phyloP scores from a whole-genome alignment of 305 asterid genomes.

The Fraxinus floribunda region DNA sequence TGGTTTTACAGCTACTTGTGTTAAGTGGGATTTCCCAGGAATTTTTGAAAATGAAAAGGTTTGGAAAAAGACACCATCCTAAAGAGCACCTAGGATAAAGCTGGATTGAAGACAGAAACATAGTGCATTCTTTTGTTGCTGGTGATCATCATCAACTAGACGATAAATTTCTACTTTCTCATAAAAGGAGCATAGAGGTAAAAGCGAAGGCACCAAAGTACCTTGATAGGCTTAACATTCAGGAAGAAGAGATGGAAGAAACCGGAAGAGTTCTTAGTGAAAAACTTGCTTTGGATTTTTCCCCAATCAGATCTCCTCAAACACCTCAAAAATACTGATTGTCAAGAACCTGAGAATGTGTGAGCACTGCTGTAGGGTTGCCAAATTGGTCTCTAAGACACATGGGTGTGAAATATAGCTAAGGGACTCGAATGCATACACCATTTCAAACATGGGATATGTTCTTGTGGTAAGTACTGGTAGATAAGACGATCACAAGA shows the following conservation, averaged over 20 bases:
- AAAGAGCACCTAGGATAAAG: constrained; percentile 43
- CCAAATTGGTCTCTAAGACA: constrained; percentile 47
- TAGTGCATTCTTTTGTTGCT: constrained; percentile 42
- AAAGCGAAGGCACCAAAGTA: constrained; percentile 34
- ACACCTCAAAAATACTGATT: constrained; percentile 39
- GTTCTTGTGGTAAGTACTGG: constrained; percentile 83
- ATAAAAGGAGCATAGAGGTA: constrained; percentile 42
- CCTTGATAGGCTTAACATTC: constrained; percentile 36
- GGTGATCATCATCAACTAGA: constrained; percentile 36
- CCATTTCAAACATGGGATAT: constrained; percentile 65
- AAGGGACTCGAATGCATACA: constrained; percentile 68
- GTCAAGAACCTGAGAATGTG: constrained; percentile 73
- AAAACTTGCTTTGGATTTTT: constrained; percentile 62
- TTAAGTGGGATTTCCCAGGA: constrained; percentile 41
- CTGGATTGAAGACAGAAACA: constrained; percentile 58
- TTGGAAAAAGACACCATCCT: constrained; percentile 32
- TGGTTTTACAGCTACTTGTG: constrained; percentile 49
- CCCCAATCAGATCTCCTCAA: constrained; percentile 39
- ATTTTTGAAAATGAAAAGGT: constrained; percentile 32
- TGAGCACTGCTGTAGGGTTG: constrained; percentile 62
- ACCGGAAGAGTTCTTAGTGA: constrained; percentile 55
- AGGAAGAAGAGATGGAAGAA: constrained; percentile 57
- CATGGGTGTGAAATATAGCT: constrained; percentile 50
- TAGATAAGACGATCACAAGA: constrained; percentile 25
- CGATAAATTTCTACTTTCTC: constrained; percentile 38